A percentile compares a stretch with the other conserved stretches of the same genome.
Evolutionary conservation across 495 filamentous ascomycete genomes (phyloP).

Genomic region (Talaromyces adpressus): DNA sequence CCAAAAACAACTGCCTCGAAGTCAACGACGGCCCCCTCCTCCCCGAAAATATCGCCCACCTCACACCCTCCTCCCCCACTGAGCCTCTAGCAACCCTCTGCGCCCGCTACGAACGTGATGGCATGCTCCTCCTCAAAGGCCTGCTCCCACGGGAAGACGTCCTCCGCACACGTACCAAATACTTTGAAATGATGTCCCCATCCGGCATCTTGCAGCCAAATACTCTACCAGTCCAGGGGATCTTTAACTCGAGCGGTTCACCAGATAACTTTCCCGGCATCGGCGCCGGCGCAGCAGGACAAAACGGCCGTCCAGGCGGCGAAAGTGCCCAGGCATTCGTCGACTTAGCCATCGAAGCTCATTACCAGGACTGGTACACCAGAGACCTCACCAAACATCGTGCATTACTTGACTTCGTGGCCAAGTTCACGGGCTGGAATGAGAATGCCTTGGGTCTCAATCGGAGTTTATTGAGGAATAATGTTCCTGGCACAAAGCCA

Average conservation of each 20-base stretch:
- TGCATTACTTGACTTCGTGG: slow-evolving; percentile 42
- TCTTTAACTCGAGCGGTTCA: slow-evolving; percentile 45
- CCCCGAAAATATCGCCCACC: slow-evolving; percentile 35
- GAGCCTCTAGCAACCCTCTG: slow-evolving; percentile 40
- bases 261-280: slow-evolving; percentile 49
- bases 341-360: slow-evolving; percentile 48
- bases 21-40: slow-evolving; percentile 50
- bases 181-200: slow-evolving; percentile 48
- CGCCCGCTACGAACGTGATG: slow-evolving; percentile 45
- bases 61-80: slow-evolving; percentile 33
- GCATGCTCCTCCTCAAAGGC: slow-evolving; percentile 55
- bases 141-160: slow-evolving; percentile 52
- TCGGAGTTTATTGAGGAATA: slow-evolving; percentile 49
- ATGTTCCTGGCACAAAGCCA: slow-evolving; percentile 49
- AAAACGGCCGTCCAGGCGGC: slow-evolving; percentile 41
- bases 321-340: slow-evolving; percentile 40
- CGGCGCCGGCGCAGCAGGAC: slow-evolving; percentile 43
- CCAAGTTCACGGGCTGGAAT: slow-evolving; percentile 48
- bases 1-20: slow-evolving; percentile 15
- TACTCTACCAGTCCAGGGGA: slow-evolving; percentile 34
- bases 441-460: slow-evolving; percentile 39
- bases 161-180: slow-evolving; percentile 44
- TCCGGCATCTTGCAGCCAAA: slow-evolving; percentile 48
- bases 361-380: slow-evolving; percentile 50
- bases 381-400: slow-evolving; percentile 52